Evolutionary conservation across 306 rosid species (phyloP).

Genomic region (Alnus rubra): DNA sequence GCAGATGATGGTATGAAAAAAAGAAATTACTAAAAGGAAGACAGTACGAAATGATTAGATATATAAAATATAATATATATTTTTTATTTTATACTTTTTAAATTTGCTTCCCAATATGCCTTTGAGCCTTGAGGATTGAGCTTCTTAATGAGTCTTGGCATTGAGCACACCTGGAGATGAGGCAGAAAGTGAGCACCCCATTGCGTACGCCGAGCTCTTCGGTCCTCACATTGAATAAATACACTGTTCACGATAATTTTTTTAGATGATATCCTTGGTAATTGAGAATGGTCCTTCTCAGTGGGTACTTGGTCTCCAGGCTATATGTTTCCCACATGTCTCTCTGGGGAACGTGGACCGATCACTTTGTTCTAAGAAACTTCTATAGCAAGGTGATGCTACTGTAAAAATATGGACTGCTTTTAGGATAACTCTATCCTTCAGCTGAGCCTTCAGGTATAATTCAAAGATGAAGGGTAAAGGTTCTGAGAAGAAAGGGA

Average conservation of each 20-base stretch:
- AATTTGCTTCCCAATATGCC: neutral
- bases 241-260: neutral
- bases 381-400: neutral
- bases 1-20: too few species aligned
- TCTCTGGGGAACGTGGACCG: neutral
- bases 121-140: neutral
- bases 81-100: too few species aligned
- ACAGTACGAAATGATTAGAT: too few species aligned
- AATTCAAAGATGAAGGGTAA: neutral
- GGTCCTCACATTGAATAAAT: neutral
- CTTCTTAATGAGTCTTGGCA: neutral
- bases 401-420: too few species aligned
- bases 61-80: too few species aligned
- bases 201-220: constrained; percentile 14
- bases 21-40: too few species aligned
- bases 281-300: neutral
- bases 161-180: neutral
- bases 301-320: neutral
- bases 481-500: neutral
- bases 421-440: too few species aligned
- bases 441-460: neutral
- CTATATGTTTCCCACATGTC: neutral
- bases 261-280: neutral
- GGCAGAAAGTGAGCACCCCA: neutral
- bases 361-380: neutral